Evolutionary conservation across 768 basidiomycete species (phyloP), one percentile per base, ranked within the genome.

Genomic region (Cantharellus anzutake): DNA sequence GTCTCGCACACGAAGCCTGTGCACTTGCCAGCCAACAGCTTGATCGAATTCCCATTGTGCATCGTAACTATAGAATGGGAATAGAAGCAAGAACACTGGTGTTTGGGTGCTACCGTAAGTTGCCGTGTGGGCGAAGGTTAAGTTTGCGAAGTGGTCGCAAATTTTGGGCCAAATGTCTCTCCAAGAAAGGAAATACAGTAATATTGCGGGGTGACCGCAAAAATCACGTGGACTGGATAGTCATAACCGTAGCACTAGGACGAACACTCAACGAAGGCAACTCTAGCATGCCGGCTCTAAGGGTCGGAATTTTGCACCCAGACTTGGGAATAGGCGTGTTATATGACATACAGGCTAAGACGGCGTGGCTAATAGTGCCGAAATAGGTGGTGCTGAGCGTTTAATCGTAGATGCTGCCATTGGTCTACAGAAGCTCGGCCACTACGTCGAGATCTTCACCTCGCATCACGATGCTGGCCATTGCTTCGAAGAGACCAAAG

Each of bases 361-460:
- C 34, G 42, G 5, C 11, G 3, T 42, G 5, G 5, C 20, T 29
- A 29, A 29, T 29, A 29, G 20, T 29, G 20, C 20, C 20, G 20
- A 29, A 29, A 50, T 66, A 97, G 93, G 94, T 64, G 94, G 94
- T 20, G 94, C 94, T 2, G 94, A 99, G 71, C 78, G 94, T 35
- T 78, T 97, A 3, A 84, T 98, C 3, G 93, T 97, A 29, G 94
- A 99, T 69, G 90, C 93, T 35, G 92, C 94, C 2, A 75, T 94
- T 0, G 87, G 91, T 4, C 73, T 99, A 7, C 87, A 97, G 69
- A 72, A 77, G 4, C 75, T 82, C 3, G 94, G 93, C 0, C 92
- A 98, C 67, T 71, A 75, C 0, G 85, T 99, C 16, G 81, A 86
- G 65, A 80, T 98, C 34, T 96, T 91, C 70, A 98, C 96, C 0